phyloP scores from a whole-genome alignment of 2,329 filamentous ascomycete species.

The Shiraia bambusicola region DNA sequence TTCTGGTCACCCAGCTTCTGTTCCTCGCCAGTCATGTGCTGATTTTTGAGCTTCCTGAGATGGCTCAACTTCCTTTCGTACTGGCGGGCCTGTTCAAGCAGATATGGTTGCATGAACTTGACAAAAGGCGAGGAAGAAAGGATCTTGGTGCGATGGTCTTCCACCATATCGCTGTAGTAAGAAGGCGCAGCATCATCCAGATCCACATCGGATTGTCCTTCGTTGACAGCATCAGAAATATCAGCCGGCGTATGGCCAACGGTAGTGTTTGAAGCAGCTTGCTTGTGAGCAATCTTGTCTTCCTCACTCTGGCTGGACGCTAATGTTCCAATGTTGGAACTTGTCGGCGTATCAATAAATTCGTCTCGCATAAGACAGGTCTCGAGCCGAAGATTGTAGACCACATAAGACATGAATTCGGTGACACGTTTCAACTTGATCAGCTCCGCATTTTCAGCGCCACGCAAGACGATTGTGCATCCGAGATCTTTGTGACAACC shows the following conservation, averaged over 20 bases:
- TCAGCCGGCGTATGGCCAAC: not conserved
- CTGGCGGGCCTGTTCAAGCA: slow-evolving; percentile 87
- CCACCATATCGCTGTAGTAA: slow-evolving; percentile 93
- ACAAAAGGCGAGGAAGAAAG: slow-evolving; percentile 95
- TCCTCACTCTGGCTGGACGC: slow-evolving; percentile 18
- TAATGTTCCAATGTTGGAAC: slow-evolving; percentile 49
- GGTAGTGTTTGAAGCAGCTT: not conserved
- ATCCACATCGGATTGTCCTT: slow-evolving; percentile 50
- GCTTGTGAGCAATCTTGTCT: slow-evolving; percentile 1
- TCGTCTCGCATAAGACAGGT: slow-evolving; percentile 93
- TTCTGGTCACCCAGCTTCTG: slow-evolving; percentile 42
- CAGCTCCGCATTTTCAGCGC: slow-evolving; percentile 70
- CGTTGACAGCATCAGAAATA: slow-evolving; percentile 4
- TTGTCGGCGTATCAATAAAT: slow-evolving; percentile 76
- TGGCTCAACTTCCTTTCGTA: slow-evolving; percentile 83
- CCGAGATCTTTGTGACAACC: slow-evolving; percentile 87
- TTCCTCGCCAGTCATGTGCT: slow-evolving; percentile 52
- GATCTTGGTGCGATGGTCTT: slow-evolving; percentile 89
- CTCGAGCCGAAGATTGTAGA: slow-evolving; percentile 95
- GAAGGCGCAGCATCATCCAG: slow-evolving; percentile 82
- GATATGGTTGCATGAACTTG: slow-evolving; percentile 89
- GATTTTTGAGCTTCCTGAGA: slow-evolving; percentile 78
- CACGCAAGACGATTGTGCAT: slow-evolving; percentile 89
- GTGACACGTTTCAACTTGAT: slow-evolving; percentile 86
- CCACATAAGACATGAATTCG: slow-evolving; percentile 98